Evolutionary conservation across 78 protist genomes (phyloP).

Genomic region (Dictyostelium capitatum): DNA sequence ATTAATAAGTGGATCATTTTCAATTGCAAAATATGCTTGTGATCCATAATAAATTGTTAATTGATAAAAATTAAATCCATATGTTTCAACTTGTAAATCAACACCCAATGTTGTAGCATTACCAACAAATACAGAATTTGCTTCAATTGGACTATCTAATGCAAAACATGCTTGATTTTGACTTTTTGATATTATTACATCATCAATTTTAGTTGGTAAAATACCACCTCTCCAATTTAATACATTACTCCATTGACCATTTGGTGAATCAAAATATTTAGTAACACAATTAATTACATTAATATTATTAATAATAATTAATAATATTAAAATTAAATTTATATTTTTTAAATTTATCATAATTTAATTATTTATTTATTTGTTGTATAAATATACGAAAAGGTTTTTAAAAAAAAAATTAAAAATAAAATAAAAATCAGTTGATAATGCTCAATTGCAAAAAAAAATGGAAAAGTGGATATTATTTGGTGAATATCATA

Average conservation of each 20-base stretch:
- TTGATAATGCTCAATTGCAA: too few relatives aligned
- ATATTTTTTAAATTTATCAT: too few relatives aligned
- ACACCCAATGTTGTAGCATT: not conserved
- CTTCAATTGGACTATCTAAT: not conserved
- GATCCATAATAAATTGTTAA: not conserved
- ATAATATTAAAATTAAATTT: not conserved
- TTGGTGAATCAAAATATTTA: not conserved
- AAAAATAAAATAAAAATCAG: too few relatives aligned
- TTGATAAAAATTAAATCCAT: not conserved
- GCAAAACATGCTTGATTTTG: not conserved
- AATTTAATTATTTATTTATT: too few relatives aligned
- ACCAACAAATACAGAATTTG: not conserved
- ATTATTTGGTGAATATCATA: too few relatives aligned
- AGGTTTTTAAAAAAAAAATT: too few relatives aligned
- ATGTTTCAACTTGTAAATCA: not conserved
- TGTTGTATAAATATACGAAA: too few relatives aligned
- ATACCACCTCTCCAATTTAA: not conserved
- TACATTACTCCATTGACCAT: not conserved
- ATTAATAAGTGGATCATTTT: not conserved
- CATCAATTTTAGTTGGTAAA: not conserved
- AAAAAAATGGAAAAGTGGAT: too few relatives aligned
- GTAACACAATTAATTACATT: not conserved
- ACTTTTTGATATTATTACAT: not conserved
- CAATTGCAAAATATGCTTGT: not conserved
- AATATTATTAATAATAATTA: not conserved